Base-by-base conservation (phyloP, 257 asterid genomes). In the Solanum tarijense region DNA sequence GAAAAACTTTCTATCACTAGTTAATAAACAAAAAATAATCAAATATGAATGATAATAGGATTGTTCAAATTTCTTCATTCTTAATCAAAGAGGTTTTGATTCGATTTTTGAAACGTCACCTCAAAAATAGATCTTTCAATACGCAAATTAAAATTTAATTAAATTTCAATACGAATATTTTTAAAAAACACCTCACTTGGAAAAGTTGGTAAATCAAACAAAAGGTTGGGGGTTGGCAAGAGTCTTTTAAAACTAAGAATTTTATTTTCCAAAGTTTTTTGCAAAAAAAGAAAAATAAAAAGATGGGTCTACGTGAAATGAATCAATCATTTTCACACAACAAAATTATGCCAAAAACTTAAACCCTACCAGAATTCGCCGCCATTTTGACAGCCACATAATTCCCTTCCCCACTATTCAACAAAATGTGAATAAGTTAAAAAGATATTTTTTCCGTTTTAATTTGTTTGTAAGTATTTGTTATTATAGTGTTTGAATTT, bases 1-100 rank as follows among this genome's bases (percentile, higher is more conserved):
- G n/a, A 31, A 71, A 71, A 71, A 2, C 39, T 12, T 29, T 29
- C n/a, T 71, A 29, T 71, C 23, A 20, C 6, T 69, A 3, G 21
- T 29, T 69, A 7, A 69, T 13, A 31, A 16, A 2, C 2, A 0
- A 12, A 68, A 1, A 69, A 0, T 3, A 9, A 58, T 58, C 25
- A 7, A 9, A 0, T 8, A 3, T 3, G 5, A 14, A 48, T 0
- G 58, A 0, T 48, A 2, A 48, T 48, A 14, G 7, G 1, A 48
- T 14, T 14, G 20, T 48, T 48, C 7, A 48, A 48, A 48, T 48
- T 48, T 3, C 60, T 5, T 48, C 21, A 5, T 14, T 48, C 3
- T 48, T 48, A 48, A 48, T 48, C 0, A 14, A 48, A 48, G 2
- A 14, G 8, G 0, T 48, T 48, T 14, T 48, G 1, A 48, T 48